A percentile compares a stretch with the other conserved stretches of the same genome.
Evolutionary conservation across 2,329 filamentous ascomycete species (phyloP).

Genomic region (Calonectria hongkongensis): DNA sequence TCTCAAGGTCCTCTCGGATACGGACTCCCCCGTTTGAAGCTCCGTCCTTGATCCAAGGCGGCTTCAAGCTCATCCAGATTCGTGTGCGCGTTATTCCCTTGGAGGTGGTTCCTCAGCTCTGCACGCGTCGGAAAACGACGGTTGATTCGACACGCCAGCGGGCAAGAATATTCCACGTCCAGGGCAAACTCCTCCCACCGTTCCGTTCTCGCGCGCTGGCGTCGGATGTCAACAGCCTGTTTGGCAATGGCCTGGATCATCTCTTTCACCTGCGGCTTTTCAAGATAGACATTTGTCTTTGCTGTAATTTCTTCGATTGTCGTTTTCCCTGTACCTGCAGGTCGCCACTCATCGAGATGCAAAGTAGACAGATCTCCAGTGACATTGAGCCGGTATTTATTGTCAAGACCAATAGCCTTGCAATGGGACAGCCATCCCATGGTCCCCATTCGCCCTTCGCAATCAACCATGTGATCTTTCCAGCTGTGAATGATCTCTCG

Average conservation of each 20-base stretch:
- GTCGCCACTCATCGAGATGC: constrained; percentile 23
- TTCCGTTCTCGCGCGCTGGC: constrained; percentile 8
- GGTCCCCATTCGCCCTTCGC: constrained; percentile 20
- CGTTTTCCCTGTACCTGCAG: background rate
- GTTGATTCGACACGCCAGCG: background rate
- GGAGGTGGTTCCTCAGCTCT: background rate
- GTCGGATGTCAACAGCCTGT: constrained; percentile 11
- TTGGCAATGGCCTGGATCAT: background rate
- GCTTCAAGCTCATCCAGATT: constrained; percentile 7
- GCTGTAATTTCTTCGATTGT: background rate
- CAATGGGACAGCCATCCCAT: constrained; percentile 10
- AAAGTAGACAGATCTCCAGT: background rate
- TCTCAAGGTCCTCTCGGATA: background rate
- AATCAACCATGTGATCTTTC: constrained; percentile 22
- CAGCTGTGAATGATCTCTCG: constrained; percentile 4
- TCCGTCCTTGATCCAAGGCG: background rate
- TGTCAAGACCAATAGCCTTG: background rate
- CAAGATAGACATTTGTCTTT: background rate
- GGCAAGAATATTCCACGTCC: background rate
- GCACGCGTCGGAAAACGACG: background rate
- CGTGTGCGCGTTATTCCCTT: background rate
- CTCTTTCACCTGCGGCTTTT: background rate
- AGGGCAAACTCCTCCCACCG: constrained; percentile 17
- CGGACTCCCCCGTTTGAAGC: background rate
- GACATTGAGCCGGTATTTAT: constrained; percentile 21